These are phyloP conservation scores for Pythium brachiatum DNA, from an alignment of 352 stramenopile species.

Conservation along the genomic window DNA sequence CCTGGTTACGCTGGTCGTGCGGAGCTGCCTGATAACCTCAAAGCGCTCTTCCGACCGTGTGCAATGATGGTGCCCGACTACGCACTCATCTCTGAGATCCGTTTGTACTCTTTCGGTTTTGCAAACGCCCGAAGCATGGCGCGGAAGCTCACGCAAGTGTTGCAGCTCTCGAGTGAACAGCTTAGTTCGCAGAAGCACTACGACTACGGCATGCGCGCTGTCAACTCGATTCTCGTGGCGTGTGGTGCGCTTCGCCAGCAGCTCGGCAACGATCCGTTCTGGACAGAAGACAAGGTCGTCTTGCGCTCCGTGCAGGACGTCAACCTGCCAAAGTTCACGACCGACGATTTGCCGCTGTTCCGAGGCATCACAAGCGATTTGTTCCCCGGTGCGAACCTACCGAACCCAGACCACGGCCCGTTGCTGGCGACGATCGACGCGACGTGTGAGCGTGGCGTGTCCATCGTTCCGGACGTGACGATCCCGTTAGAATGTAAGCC, in stretches of 20 bases:
- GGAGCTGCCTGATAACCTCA: conserved; percentile 86
- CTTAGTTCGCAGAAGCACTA: conserved; percentile 94
- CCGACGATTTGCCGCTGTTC: conserved; percentile 92
- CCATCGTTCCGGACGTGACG: conserved; percentile 53
- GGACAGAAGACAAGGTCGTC: conserved; percentile 91
- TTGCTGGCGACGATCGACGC: conserved; percentile 83
- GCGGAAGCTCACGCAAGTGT: conserved; percentile 91
- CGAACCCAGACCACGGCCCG: conserved; percentile 80
- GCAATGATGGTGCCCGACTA: conserved; percentile 90
- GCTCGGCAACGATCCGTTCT: conserved; percentile 85
- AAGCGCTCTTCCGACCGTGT: conserved; percentile 81
- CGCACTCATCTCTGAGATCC: conserved; percentile 90
- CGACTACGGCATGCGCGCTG: conserved; percentile 95
- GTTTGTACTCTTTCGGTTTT: conserved; percentile 93
- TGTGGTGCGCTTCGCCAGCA: conserved; percentile 89
- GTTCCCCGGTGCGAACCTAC: conserved; percentile 88
- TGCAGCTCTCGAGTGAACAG: conserved; percentile 93
- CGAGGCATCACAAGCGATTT: conserved; percentile 92
- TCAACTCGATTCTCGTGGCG: conserved; percentile 94
- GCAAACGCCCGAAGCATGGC: conserved; percentile 86
- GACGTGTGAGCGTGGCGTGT: conserved; percentile 65
- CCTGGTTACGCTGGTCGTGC: conserved; percentile 88
- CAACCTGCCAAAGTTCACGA: conserved; percentile 94
- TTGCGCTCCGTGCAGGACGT: conserved; percentile 92
- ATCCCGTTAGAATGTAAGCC: conserved; percentile 73